phyloP scores from a whole-genome alignment of 805 yeast species.

The Hanseniaspora valbyensis region DNA sequence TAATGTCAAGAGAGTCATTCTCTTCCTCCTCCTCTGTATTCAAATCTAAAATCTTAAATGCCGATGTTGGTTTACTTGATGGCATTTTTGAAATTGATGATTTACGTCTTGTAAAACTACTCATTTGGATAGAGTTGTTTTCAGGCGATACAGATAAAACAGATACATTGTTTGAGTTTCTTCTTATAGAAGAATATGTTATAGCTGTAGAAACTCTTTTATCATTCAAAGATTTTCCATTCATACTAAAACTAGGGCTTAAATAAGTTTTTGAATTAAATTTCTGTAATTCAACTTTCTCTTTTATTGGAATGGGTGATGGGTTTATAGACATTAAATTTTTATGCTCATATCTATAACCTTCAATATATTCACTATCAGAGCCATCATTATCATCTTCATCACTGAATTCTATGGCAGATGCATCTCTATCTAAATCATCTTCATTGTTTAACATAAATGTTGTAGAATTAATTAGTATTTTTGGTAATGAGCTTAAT shows the following conservation, averaged over 20 bases:
- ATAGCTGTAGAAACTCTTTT: neutral
- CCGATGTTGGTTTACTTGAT: neutral
- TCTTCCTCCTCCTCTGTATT: neutral
- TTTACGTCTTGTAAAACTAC: constrained; percentile 6
- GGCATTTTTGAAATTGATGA: constrained; percentile 14
- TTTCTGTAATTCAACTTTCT: too few species aligned
- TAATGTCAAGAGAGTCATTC: neutral
- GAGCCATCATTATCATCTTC: neutral
- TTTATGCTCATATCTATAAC: constrained; percentile 12
- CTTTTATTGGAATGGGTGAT: constrained; percentile 1
- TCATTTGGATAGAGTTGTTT: neutral
- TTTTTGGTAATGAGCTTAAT: neutral
- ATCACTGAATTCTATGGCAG: constrained; percentile 11
- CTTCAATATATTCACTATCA: constrained; percentile 7
- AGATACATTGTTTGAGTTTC: neutral
- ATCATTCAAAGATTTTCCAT: neutral
- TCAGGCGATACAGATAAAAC: constrained; percentile 12
- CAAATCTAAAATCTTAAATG: constrained; percentile 4
- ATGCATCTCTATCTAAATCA: neutral
- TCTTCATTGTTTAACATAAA: constrained; percentile 1
- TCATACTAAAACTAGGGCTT: neutral
- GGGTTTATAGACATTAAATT: constrained; percentile 9
- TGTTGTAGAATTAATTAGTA: constrained; percentile 1
- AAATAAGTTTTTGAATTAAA: too few species aligned
- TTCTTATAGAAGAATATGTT: constrained; percentile 7